A percentile compares a stretch with the other conserved stretches of the same genome.
Conservation (phyloP, 371 early-diverging fungal species). For the Quaeritorhiza haematococci region DNA sequence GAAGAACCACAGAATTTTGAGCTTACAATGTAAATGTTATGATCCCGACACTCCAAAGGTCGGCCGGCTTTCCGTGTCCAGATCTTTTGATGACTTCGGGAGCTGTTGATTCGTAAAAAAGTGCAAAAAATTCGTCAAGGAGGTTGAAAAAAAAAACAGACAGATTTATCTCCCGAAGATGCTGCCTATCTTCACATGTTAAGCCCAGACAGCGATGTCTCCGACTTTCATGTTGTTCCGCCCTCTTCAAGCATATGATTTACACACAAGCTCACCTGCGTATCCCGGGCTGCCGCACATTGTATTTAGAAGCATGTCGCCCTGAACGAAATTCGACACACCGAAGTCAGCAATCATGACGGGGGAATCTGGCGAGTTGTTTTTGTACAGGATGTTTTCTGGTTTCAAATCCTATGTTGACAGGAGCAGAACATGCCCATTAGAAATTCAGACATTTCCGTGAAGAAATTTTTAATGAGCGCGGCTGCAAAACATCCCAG, state of each 20-base stretch:
- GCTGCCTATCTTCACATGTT: neutral
- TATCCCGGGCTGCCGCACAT: constrained; percentile 52
- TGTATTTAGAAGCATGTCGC: constrained; percentile 24
- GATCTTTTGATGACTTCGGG: constrained; percentile 45
- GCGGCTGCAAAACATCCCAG: neutral
- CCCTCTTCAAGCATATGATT: too few species aligned
- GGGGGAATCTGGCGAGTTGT: constrained; percentile 15
- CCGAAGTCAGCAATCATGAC: constrained; percentile 49
- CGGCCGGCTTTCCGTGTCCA: constrained; percentile 44
- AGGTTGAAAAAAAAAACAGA: too few species aligned
- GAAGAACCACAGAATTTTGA: constrained; percentile 19
- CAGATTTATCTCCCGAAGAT: neutral
- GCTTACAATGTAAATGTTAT: constrained; percentile 38
- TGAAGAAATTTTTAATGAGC: neutral
- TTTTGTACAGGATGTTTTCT: constrained; percentile 25
- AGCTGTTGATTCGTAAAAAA: constrained; percentile 10
- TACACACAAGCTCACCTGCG: constrained; percentile 18
- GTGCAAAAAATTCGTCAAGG: too few species aligned
- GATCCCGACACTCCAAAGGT: constrained; percentile 58
- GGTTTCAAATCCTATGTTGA: constrained; percentile 35
- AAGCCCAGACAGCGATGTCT: too few species aligned
- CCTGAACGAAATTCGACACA: constrained; percentile 33
- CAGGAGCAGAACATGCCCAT: too few species aligned
- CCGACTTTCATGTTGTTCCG: too few species aligned
- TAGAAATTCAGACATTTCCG: neutral